Conservation (phyloP, 805 yeast species). For the Vanderwaltozyma polyspora region DNA sequence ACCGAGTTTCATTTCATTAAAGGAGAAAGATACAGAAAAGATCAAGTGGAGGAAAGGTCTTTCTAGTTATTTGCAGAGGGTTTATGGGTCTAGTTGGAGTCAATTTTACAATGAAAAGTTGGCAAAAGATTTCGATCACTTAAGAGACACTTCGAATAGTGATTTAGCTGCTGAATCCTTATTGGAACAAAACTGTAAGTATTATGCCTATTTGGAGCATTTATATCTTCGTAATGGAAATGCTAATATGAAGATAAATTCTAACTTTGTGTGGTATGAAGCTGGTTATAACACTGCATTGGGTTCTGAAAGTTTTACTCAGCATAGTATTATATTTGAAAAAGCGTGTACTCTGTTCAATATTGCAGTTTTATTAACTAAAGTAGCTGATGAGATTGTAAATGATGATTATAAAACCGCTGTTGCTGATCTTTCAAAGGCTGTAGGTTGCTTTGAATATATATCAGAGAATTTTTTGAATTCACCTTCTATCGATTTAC, state of each 20-base stretch:
- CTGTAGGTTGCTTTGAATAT: constrained; percentile 68
- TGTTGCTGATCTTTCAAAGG: constrained; percentile 51
- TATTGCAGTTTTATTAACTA: constrained; percentile 52
- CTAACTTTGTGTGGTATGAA: constrained; percentile 73
- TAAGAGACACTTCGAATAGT: constrained; percentile 25
- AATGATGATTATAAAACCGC: constrained; percentile 43
- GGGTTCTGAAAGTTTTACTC: constrained; percentile 38
- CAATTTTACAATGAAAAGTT: constrained; percentile 22
- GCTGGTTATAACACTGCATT: constrained; percentile 35
- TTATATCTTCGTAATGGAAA: constrained; percentile 68
- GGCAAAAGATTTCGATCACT: constrained; percentile 18
- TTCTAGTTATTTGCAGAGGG: constrained; percentile 20
- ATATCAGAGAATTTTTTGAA: constrained; percentile 74
- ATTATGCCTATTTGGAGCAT: constrained; percentile 73
- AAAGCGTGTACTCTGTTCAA: constrained; percentile 79
- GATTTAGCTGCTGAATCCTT: constrained; percentile 22
- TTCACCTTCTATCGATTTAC: constrained; percentile 74
- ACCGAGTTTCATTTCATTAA: constrained; percentile 11
- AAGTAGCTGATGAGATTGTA: constrained; percentile 33
- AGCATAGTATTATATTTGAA: constrained; percentile 75
- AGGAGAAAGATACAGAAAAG: constrained; percentile 23
- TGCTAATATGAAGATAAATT: constrained; percentile 39
- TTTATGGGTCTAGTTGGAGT: constrained; percentile 24
- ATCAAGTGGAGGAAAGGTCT: constrained; percentile 23
- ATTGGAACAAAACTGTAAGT: constrained; percentile 38